Evolutionary conservation across 2,329 filamentous ascomycete genomes (phyloP).

Genomic region (Paradendryphiella salina): DNA sequence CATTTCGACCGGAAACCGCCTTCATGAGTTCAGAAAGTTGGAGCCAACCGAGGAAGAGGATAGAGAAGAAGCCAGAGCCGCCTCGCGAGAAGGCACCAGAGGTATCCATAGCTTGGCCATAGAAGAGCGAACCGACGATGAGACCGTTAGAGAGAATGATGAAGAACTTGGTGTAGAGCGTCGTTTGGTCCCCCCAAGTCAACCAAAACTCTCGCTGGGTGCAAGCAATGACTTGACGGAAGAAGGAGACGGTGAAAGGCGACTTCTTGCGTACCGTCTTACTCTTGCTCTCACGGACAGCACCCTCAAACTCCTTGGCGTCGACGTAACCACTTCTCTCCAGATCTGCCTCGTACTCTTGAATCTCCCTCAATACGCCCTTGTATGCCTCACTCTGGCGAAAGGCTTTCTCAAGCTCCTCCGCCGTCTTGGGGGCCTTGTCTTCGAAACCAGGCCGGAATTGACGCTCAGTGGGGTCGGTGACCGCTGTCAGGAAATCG

Average conservation of each 20-base stretch:
- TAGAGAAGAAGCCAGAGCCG: constrained; percentile 67
- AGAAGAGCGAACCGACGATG: constrained; percentile 79
- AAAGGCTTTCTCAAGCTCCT: constrained; percentile 71
- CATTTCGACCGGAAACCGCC: constrained; percentile 69
- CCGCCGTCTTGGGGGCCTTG: constrained; percentile 68
- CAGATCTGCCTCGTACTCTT: constrained; percentile 62
- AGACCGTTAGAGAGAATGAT: constrained; percentile 75
- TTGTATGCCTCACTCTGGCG: constrained; percentile 64
- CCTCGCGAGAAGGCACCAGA: constrained; percentile 65
- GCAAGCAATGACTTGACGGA: constrained; percentile 69
- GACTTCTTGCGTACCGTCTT: constrained; percentile 67
- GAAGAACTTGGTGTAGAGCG: constrained; percentile 73
- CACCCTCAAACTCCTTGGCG: constrained; percentile 66
- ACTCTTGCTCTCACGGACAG: constrained; percentile 68
- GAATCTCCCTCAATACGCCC: constrained; percentile 63
- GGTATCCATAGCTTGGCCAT: constrained; percentile 64
- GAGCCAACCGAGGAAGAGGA: constrained; percentile 69
- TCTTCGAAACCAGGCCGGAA: constrained; percentile 63
- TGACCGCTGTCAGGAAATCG: constrained; percentile 76
- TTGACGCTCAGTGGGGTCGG: constrained; percentile 70
- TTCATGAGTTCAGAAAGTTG: constrained; percentile 79
- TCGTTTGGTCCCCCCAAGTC: constrained; percentile 72
- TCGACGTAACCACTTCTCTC: constrained; percentile 61
- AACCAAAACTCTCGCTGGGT: constrained; percentile 78
- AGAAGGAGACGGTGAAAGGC: constrained; percentile 75